Conservation (phyloP, 768 basidiomycete genomes). For the Suillus brevipes region DNA sequence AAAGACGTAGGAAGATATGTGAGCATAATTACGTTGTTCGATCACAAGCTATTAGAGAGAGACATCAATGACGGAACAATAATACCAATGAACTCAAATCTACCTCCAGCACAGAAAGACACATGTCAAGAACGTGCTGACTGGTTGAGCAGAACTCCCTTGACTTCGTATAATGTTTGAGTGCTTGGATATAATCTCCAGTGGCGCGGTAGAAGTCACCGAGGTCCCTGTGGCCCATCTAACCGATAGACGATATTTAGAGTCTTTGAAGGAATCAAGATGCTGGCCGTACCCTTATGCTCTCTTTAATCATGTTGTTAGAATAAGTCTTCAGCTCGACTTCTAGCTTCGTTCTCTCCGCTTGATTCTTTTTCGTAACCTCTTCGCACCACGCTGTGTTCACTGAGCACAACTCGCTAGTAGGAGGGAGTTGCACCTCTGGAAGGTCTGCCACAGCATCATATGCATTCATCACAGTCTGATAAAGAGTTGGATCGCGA, state of each 20-base stretch:
- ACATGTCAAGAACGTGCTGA: conserved; percentile 93
- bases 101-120: conserved; percentile 79
- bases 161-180: conserved; percentile 87
- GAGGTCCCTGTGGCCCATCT: conserved; percentile 93
- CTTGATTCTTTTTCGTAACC: conserved; percentile 58
- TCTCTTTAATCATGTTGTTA: conserved; percentile 99
- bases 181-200: conserved; percentile 69
- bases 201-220: conserved; percentile 73
- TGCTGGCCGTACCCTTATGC: conserved; percentile 69
- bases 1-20: conserved; percentile 89
- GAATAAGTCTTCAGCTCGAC: conserved; percentile 93
- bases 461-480: conserved; percentile 52
- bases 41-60: conserved; percentile 61
- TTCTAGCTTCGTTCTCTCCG: conserved; percentile 83
- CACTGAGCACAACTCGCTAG: conserved; percentile 48
- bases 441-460: conserved; percentile 40
- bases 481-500: conserved; percentile 66
- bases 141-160: conserved; percentile 91
- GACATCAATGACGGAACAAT: background rate
- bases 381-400: conserved; percentile 79
- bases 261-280: background rate
- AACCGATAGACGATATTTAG: conserved; percentile 5
- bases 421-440: conserved; percentile 44
- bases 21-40: conserved; percentile 83
- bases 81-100: conserved; percentile 9